Evolutionary conservation across 2,329 filamentous ascomycete genomes (phyloP), one percentile per base, ranked within the genome.

Genomic region (Neonectria coccinea): DNA sequence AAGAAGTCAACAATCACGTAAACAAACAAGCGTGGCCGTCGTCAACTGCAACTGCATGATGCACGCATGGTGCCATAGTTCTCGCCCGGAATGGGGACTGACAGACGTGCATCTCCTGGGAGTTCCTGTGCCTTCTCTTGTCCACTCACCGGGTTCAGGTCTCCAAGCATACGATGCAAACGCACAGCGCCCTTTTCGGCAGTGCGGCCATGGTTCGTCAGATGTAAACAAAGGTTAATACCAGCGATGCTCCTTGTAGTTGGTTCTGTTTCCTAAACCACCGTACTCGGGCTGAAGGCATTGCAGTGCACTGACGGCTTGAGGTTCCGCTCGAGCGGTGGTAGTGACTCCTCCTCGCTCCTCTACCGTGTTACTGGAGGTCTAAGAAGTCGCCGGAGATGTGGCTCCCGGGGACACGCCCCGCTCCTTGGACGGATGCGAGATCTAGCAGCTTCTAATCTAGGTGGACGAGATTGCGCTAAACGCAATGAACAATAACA

Each of bases 171-270:
- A 39, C 5, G 14, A 39, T n/a, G 36, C 36, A 18, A 54, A 55
- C 11, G 50, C 64, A 61, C 25, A 50, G 56, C 55, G 53, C 57
- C 27, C 48, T 48, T 59, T 44, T 44, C 42, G 57, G 62, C 55
- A 62, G 25, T 54, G 65, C 51, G 56, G 51, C 50, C 58, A 54
- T 56, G 36, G 57, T 65, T 67, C 64, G 58, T 65, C 55, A 62
- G 54, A 39, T 41, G 27, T 50, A 59, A 22, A 33, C 58, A 62
- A 60, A 61, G 50, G 22, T 56, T 29, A 8, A 22, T 50, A 47
- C 33, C 65, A 67, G 55, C 65, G 65, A 56, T 67, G 53, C 42
- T 58, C 61, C 55, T 56, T 62, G 66, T 22, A 31, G 42, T 9
- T n/a, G 3, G 18, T 33, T 63, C 50, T 63, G 50, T 51, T 45